Percentiles rank a stretch among this genome's conserved stretches.
Conservation (phyloP, 2,329 filamentous ascomycete species). For the Penicillium sp. region DNA sequence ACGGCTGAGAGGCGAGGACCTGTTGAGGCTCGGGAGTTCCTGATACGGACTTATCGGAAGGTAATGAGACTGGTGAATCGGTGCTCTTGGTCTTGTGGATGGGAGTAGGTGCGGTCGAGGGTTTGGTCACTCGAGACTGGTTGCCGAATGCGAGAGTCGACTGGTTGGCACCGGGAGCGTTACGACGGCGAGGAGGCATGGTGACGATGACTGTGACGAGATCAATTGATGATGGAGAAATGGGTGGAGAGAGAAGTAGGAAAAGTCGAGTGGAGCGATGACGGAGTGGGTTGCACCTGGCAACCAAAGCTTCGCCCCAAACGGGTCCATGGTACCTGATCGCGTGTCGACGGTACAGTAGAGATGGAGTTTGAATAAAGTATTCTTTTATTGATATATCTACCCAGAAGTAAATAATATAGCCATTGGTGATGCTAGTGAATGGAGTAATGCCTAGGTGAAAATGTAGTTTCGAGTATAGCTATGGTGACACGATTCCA, state of each 20-base stretch:
- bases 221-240: no score
- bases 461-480: no score
- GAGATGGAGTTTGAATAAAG: no score
- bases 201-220: conserved; percentile 1
- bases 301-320: conserved; percentile 7
- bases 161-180: conserved; percentile 43
- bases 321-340: conserved; percentile 4
- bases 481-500: no score
- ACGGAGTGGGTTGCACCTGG: conserved; percentile 8
- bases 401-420: no score
- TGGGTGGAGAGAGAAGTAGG: not conserved
- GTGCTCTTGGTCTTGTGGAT: conserved; percentile 31
- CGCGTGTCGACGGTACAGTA: no score
- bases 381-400: no score
- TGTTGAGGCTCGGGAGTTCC: conserved; percentile 27
- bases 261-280: not conserved
- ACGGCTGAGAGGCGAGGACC: conserved; percentile 22
- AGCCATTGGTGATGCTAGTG: no score
- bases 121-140: conserved; percentile 55
- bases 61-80: conserved; percentile 33
- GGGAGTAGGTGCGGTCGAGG: conserved; percentile 34
- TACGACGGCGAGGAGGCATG: conserved; percentile 43
- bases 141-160: conserved; percentile 59
- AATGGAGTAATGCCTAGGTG: no score
- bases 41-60: conserved; percentile 23